Evolutionary conservation across 805 yeast genomes (phyloP), one percentile per base, ranked within the genome.

Genomic region (Cyberlindnera veronae): DNA sequence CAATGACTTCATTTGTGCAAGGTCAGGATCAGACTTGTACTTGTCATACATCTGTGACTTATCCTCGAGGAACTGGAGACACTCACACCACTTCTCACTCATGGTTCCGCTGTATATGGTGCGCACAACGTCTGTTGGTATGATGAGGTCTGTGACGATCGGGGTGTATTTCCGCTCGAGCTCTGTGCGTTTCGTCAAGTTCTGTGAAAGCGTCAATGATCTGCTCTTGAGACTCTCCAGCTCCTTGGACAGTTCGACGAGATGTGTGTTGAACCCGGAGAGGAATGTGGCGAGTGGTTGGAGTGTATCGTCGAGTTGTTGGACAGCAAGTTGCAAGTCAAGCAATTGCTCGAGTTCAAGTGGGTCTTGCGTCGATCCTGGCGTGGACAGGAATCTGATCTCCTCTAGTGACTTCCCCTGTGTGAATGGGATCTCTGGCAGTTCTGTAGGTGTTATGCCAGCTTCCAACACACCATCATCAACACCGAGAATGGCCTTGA

Each of bases 41-140:
- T 70, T 67, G 5, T 59, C 58, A 39, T 76, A 73, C n/a, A 82
- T 67, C 48, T 74, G 77, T 30, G 63, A 59, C 52, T 82, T 84
- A 50, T 81, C 88, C 22, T 64, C 62, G 4, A 81, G 58, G 48
- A 76, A 80, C 36, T 69, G 67, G 32, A 82, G 58, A 64, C 80
- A 78, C 34, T 81, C 88, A 16, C 76, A 63, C 95, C 96, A 89
- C 9, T 62, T 55, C 3, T 66, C 62, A 44, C 73, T 69, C 10
- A 90, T 66, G 10, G 75, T 76, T 16, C 78, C 89, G 29, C 67
- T 67, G 3, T 77, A 52, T 2, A 91, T 67, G 6, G 80, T 74
- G 41, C 66, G 63, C 6, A 85, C 75, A 3, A 84, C 68, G 1
- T 74, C 74, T 0, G 96, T 93, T 0, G 96, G 85, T 7, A 90